Evolutionary conservation across 1,284 basidiomycete species (phyloP).

Genomic region (Golubevia pallescens): DNA sequence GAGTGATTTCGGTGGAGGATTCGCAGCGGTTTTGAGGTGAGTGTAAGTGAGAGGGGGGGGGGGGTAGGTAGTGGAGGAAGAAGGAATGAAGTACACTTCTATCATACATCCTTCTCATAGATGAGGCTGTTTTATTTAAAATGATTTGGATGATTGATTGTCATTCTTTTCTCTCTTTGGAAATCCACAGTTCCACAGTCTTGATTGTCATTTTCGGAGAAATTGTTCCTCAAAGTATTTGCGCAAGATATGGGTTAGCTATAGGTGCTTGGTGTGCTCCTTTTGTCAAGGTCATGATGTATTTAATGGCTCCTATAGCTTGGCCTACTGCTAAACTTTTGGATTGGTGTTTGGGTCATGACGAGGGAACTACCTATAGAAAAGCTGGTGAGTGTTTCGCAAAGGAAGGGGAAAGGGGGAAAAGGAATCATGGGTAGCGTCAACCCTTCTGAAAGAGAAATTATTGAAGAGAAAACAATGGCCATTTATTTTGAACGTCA

Average conservation of each 20-base stretch:
- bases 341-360: conserved; percentile 67
- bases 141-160: conserved; percentile 3
- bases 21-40: no score
- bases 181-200: no score
- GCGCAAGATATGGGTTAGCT: conserved; percentile 67
- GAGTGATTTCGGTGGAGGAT: conserved; percentile 47
- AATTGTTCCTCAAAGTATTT: conserved; percentile 66
- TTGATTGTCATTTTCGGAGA: no score
- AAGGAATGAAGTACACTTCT: background rate
- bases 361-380: conserved; percentile 65
- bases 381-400: no score
- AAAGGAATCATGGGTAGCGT: no score
- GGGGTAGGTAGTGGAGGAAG: no score
- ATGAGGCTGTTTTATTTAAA: background rate
- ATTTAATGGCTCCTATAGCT: conserved; percentile 66
- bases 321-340: conserved; percentile 65
- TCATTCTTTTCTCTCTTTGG: no score
- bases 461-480: no score
- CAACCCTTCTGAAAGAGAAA: no score
- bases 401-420: no score
- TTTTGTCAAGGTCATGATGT: conserved; percentile 66
- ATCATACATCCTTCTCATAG: conserved; percentile 3
- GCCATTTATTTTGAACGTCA: conserved; percentile 45
- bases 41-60: no score
- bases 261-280: conserved; percentile 68